Evolutionary conservation across 192 early-diverging fungal species (phyloP).

Genomic region (Backusella parvicylindrica): DNA sequence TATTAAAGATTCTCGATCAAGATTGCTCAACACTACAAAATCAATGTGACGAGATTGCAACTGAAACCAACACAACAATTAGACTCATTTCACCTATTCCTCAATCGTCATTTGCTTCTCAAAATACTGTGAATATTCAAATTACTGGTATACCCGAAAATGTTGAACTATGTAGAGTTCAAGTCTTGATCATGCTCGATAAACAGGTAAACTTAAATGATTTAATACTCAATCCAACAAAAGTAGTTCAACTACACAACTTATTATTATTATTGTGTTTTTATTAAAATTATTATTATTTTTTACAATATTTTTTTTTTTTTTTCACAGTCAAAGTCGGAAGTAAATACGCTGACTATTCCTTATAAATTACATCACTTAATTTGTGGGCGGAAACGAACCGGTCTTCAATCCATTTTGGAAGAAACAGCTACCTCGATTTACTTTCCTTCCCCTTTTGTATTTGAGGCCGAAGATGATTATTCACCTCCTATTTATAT

Average conservation of each 20-base stretch:
- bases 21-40: neutral
- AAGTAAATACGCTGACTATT: slow-evolving; percentile 38
- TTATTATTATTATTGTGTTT: slow-evolving; percentile 15
- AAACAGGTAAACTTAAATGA: slow-evolving; percentile 47
- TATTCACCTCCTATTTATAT: slow-evolving; percentile 58
- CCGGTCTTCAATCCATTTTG: slow-evolving; percentile 64
- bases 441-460: slow-evolving; percentile 66
- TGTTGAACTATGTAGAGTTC: slow-evolving; percentile 22
- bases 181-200: slow-evolving; percentile 40
- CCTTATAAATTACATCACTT: slow-evolving; percentile 61
- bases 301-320: neutral
- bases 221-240: slow-evolving; percentile 29
- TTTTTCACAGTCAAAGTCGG: slow-evolving; percentile 41
- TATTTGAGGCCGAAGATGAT: slow-evolving; percentile 27
- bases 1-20: slow-evolving; percentile 3
- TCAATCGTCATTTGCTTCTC: slow-evolving; percentile 20
- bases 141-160: slow-evolving; percentile 28
- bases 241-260: too few species aligned
- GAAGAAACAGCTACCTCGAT: slow-evolving; percentile 66
- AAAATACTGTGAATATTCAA: slow-evolving; percentile 21
- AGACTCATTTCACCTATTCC: slow-evolving; percentile 1
- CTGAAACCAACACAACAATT: slow-evolving; percentile 12
- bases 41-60: slow-evolving; percentile 14
- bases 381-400: slow-evolving; percentile 65
- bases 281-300: neutral